phyloP scores from a whole-genome alignment of 2,329 filamentous ascomycete genomes.

The Sclerotinia spermophila region DNA sequence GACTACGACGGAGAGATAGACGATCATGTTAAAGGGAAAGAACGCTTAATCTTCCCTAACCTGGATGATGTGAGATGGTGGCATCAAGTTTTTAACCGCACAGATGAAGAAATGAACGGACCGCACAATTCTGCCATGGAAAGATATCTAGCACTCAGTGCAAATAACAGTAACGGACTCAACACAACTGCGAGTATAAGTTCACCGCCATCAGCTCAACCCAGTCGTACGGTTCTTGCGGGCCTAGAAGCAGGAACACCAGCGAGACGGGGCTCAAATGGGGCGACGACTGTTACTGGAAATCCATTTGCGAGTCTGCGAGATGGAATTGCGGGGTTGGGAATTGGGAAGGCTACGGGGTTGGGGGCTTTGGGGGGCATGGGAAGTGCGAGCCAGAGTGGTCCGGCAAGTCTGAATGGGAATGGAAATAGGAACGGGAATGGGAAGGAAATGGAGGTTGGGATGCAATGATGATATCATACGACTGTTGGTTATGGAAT shows the following conservation, averaged over 20 bases:
- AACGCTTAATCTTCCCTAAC: constrained; percentile 78
- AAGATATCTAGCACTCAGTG: constrained; percentile 26
- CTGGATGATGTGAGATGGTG: constrained; percentile 86
- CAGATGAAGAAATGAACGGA: constrained; percentile 90
- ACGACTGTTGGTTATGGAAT: neutral
- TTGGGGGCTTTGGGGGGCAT: constrained; percentile 24
- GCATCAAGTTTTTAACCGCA: constrained; percentile 80
- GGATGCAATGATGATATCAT: constrained; percentile 44
- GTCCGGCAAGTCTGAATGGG: constrained; percentile 22
- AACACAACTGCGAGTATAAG: neutral
- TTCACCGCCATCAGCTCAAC: neutral
- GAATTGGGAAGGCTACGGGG: constrained; percentile 36
- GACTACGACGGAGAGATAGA: constrained; percentile 73
- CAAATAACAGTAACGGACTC: constrained; percentile 14
- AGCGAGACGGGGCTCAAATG: constrained; percentile 32
- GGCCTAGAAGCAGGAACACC: constrained; percentile 7
- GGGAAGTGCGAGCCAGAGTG: constrained; percentile 30
- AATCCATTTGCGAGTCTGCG: constrained; percentile 41
- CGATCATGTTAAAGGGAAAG: constrained; percentile 73
- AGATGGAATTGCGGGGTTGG: constrained; percentile 45
- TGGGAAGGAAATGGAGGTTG: constrained; percentile 43
- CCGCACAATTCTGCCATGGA: constrained; percentile 50
- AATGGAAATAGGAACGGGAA: constrained; percentile 19
- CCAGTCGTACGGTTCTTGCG: constrained; percentile 5
- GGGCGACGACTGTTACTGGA: constrained; percentile 37